Evolutionary conservation across 441 rosid genomes (phyloP).

Genomic region (Biscutella laevigata): DNA sequence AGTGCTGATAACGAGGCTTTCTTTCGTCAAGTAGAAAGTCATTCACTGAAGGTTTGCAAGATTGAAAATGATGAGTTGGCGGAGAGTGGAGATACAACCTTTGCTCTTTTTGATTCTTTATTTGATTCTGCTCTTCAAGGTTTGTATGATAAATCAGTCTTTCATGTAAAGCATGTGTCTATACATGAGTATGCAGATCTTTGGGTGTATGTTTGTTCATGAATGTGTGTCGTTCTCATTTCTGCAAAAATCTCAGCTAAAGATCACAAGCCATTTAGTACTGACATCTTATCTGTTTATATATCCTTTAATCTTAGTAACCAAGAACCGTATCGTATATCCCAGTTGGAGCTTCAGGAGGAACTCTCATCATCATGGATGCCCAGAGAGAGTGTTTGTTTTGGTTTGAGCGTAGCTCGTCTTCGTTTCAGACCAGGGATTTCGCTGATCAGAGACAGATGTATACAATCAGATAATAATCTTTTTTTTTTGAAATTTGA

Average conservation of each 20-base stretch:
- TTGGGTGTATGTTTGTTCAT: constrained; percentile 6
- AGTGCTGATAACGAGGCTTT: constrained; percentile 41
- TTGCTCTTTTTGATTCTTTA: constrained; percentile 71
- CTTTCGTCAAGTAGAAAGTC: constrained; percentile 44
- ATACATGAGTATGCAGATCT: neutral
- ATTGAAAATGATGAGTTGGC: constrained; percentile 65
- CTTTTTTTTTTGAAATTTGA: neutral
- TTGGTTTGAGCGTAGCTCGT: neutral
- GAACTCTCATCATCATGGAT: constrained; percentile 24
- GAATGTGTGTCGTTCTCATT: constrained; percentile 5
- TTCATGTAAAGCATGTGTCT: neutral
- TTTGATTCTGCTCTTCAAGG: constrained; percentile 92
- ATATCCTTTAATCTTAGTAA: neutral
- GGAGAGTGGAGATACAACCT: constrained; percentile 66
- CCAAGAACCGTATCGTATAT: constrained; percentile 33
- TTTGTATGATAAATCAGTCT: constrained; percentile 17
- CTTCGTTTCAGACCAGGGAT: neutral
- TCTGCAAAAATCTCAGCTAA: too few relatives aligned
- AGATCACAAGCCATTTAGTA: neutral
- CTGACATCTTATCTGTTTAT: constrained; percentile 6
- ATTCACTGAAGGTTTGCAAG: constrained; percentile 70
- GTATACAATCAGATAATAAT: constrained; percentile 6
- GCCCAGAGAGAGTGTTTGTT: neutral
- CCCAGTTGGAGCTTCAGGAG: constrained; percentile 70
- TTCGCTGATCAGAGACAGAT: constrained; percentile 4